A percentile compares a stretch with the other conserved stretches of the same genome.
Evolutionary conservation across 495 filamentous ascomycete species (phyloP).

Genomic region (Hypoxylon crocopeplum): DNA sequence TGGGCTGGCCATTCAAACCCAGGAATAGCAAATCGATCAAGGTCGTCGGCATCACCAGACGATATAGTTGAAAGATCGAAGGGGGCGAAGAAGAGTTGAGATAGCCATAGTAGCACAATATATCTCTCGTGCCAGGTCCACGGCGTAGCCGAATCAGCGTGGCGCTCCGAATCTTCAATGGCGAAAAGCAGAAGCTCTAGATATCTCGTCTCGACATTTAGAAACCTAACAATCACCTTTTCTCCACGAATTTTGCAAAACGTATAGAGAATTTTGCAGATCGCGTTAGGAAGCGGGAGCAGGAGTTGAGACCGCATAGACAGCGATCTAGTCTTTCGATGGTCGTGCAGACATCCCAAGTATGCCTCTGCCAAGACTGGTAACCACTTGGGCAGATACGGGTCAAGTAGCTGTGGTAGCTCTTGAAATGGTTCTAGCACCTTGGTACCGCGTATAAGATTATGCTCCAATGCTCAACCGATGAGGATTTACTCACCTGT

Average conservation of each 20-base stretch:
- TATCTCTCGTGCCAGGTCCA: conserved; percentile 89
- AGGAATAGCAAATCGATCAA: conserved; percentile 37
- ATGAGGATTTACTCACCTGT: conserved; percentile 43
- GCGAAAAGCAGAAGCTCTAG: conserved; percentile 79
- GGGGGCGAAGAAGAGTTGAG: conserved; percentile 88
- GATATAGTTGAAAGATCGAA: conserved; percentile 91
- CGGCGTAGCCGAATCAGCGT: conserved; percentile 24
- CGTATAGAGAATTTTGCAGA: conserved; percentile 81
- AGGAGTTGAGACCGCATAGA: conserved; percentile 52
- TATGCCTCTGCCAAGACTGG: conserved; percentile 76
- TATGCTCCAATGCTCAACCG: background rate
- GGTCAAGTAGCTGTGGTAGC: conserved; percentile 93
- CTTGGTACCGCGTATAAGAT: conserved; percentile 32
- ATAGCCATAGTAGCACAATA: conserved; percentile 88
- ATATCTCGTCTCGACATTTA: conserved; percentile 84
- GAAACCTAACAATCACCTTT: conserved; percentile 88
- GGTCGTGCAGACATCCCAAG: conserved; percentile 67
- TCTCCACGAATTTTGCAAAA: conserved; percentile 94
- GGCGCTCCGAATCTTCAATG: conserved; percentile 58
- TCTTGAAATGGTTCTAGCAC: conserved; percentile 95
- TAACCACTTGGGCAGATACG: conserved; percentile 76
- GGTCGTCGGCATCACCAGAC: conserved; percentile 55
- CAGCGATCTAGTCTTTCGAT: conserved; percentile 34
- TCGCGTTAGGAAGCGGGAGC: conserved; percentile 68
- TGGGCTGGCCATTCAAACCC: conserved; percentile 56